These are phyloP conservation scores for Phytopythium aichiense DNA, from an alignment of 352 stramenopile genomes.

Conservation along the genomic window DNA sequence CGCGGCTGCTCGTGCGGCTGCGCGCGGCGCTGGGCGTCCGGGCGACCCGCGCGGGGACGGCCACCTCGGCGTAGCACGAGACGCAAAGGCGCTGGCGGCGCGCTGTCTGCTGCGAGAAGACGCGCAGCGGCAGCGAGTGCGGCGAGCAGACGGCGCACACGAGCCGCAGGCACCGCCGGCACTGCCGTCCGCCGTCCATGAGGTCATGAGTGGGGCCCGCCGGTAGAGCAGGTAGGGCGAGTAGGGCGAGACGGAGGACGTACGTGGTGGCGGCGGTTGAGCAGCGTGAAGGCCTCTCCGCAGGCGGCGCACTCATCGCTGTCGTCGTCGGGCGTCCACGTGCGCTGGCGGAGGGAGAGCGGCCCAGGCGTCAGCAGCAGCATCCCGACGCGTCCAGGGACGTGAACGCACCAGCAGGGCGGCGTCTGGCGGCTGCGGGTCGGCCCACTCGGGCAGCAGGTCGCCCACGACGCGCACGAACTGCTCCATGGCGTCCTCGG, in stretches of 20 bases:
- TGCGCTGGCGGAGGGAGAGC: constrained; percentile 22
- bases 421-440: constrained; percentile 42
- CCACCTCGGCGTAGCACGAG: constrained; percentile 28
- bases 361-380: background rate
- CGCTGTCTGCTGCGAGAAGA: constrained; percentile 37
- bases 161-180: constrained; percentile 53
- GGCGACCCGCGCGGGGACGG: background rate
- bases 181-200: constrained; percentile 18
- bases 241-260: constrained; percentile 7
- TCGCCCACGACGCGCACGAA: constrained; percentile 57
- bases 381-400: no score
- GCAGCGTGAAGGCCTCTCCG: constrained; percentile 58
- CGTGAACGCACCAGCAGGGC: constrained; percentile 36
- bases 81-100: constrained; percentile 50
- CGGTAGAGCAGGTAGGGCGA: background rate
- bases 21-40: background rate
- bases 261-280: constrained; percentile 73
- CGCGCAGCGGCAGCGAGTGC: constrained; percentile 37
- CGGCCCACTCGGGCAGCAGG: constrained; percentile 48
- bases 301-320: constrained; percentile 57
- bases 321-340: constrained; percentile 63
- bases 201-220: no score
- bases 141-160: constrained; percentile 67
- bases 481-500: constrained; percentile 36
- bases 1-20: constrained; percentile 6